Evolutionary conservation across 257 asterid genomes (phyloP), one percentile per base, ranked within the genome.

Genomic region (Coffea eugenioides): DNA sequence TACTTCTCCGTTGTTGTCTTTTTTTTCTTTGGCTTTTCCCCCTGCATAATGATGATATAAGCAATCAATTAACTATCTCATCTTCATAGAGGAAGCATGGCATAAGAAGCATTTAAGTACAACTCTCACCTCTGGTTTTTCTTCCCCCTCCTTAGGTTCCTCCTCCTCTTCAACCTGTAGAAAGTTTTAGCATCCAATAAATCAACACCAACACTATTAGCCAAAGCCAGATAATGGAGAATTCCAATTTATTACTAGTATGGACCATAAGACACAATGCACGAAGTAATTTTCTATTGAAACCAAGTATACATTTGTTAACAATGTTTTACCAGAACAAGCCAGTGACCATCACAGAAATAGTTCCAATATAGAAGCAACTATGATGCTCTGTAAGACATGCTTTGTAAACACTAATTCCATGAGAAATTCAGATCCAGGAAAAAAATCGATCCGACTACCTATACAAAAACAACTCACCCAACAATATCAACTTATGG

Each of bases 81-180:
- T 39, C 69, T 18, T 21, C 41, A 39, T 39, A 65, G 51, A 25
- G 8, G 56, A 12, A 61, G 14, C 54, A 72, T 67, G 25, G 1
- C 34, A 74, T 16, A 21, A 48, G 23, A 43, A 68, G 76, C 49
- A 34, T 73, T 48, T 20, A 27, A 46, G 79, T 70, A 69, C 67
- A 71, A 81, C 18, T 25, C 75, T 82, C 86, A 96, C 99, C 93
- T 96, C 98, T 2, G 92, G 84, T 65, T 81, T 71, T 88, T 92
- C 97, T 85, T 96, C 98, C 73, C 97, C 99, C 84, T 96, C 99
- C 81, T 96, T 96, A 39, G 95, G 93, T 77, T 87, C 96, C 77
- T 91, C 97, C 89, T 92, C 98, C 82, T 92, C 99, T 83, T 96
- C 99, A 79, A 96, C 99, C 99, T 96, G 89, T 75, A 79, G 77